A percentile compares a stretch with the other conserved stretches of the same genome.
Evolutionary conservation across 2,329 filamentous ascomycete species (phyloP).

Genomic region (Stagonosporopsis vannaccii): DNA sequence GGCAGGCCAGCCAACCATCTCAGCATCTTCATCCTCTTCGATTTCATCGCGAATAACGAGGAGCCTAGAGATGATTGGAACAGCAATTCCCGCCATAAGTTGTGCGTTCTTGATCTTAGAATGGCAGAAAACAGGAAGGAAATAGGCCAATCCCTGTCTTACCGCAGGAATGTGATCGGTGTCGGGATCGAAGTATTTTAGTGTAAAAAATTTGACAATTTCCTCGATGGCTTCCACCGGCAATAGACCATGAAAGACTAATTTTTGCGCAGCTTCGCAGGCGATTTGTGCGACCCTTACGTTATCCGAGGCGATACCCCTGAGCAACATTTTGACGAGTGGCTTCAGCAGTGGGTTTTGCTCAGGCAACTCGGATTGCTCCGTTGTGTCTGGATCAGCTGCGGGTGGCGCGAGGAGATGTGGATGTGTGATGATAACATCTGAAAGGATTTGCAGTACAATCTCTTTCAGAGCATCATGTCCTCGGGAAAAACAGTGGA

Average conservation of each 20-base stretch:
- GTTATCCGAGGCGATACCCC: slow-evolving; percentile 71
- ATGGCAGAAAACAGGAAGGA: slow-evolving; percentile 93
- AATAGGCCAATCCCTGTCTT: slow-evolving; percentile 88
- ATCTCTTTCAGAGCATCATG: slow-evolving; percentile 90
- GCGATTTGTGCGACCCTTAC: slow-evolving; percentile 82
- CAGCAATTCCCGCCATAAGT: slow-evolving; percentile 76
- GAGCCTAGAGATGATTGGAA: slow-evolving; percentile 77
- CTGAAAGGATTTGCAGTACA: slow-evolving; percentile 87
- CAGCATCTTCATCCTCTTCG: slow-evolving; percentile 74
- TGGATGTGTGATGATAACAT: slow-evolving; percentile 90
- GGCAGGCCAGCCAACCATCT: slow-evolving; percentile 77
- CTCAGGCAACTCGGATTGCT: slow-evolving; percentile 45
- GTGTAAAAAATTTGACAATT: slow-evolving; percentile 82
- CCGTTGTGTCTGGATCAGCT: slow-evolving; percentile 47
- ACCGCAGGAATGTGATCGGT: slow-evolving; percentile 82
- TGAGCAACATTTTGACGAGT: slow-evolving; percentile 84
- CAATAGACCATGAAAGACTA: slow-evolving; percentile 81
- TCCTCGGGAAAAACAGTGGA: slow-evolving; percentile 94
- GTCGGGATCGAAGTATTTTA: slow-evolving; percentile 89
- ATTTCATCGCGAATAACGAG: slow-evolving; percentile 65
- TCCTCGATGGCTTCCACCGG: slow-evolving; percentile 59
- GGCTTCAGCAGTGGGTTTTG: slow-evolving; percentile 60
- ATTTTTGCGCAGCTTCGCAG: slow-evolving; percentile 82
- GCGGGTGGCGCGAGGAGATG: slow-evolving; percentile 72
- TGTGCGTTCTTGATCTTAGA: slow-evolving; percentile 82